These are phyloP conservation scores for Trichomonascaceae sp. DNA, from an alignment of 1,139 yeast species.

Conservation along the genomic window DNA sequence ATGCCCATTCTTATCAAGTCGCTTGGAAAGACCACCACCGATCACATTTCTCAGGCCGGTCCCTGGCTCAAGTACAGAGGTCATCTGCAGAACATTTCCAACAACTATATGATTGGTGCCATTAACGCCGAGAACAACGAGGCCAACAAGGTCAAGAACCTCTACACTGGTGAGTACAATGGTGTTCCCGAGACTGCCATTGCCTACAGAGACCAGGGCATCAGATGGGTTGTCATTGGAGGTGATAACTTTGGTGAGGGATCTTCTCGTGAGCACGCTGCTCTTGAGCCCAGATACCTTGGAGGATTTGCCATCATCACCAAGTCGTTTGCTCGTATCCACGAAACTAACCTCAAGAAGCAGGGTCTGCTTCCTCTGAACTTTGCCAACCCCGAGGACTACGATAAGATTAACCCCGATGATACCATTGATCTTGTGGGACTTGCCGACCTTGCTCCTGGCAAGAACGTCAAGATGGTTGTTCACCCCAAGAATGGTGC, in stretches of 20 bases:
- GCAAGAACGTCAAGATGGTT: conserved; percentile 74
- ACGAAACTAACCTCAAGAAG: conserved; percentile 88
- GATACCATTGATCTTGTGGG: conserved; percentile 87
- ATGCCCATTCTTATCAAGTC: conserved; percentile 95
- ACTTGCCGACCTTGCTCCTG: conserved; percentile 80
- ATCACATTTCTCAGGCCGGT: conserved; percentile 99
- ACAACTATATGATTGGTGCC: conserved; percentile 99
- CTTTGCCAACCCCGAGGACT: conserved; percentile 78
- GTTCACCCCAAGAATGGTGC: conserved; percentile 81
- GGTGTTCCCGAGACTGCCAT: conserved; percentile 97
- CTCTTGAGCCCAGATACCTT: conserved; percentile 97
- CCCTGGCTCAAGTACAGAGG: conserved; percentile 99
- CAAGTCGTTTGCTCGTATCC: conserved; percentile 96
- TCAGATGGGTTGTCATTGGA: conserved; percentile 96
- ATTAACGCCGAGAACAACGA: conserved; percentile 92
- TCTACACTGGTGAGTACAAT: conserved; percentile 78
- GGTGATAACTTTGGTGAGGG: conserved; percentile 99
- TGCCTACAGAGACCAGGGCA: conserved; percentile 86
- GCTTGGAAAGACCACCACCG: conserved; percentile 96
- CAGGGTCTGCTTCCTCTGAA: conserved; percentile 97
- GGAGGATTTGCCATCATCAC: conserved; percentile 97
- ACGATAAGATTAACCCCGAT: conserved; percentile 84
- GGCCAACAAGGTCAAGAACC: conserved; percentile 86
- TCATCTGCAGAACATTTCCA: conserved; percentile 96
- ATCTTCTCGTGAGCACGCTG: conserved; percentile 99